phyloP scores from a whole-genome alignment of 306 rosid species.

The Acacia confusa region DNA sequence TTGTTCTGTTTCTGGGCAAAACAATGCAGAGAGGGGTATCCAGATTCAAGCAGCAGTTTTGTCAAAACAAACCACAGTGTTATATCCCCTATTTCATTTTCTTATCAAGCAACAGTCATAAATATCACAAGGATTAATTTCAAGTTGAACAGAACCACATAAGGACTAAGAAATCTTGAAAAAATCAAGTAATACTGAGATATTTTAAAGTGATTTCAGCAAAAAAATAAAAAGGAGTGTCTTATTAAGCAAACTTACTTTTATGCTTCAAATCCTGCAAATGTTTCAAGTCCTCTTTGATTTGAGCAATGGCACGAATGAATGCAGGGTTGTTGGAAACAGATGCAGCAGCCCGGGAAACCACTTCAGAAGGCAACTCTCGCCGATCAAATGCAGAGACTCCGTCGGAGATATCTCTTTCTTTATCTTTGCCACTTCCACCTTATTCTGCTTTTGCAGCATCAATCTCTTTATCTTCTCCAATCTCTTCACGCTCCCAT shows the following conservation, averaged over 20 bases:
- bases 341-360: conserved; percentile 9
- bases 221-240: background rate
- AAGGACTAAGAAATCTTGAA: background rate
- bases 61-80: background rate
- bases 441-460: conserved; percentile 15
- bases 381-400: background rate
- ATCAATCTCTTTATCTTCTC: background rate
- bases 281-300: background rate
- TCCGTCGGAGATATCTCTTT: background rate
- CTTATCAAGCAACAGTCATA: background rate
- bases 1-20: background rate
- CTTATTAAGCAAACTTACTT: background rate
- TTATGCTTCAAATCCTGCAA: background rate
- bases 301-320: background rate
- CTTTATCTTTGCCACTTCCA: background rate
- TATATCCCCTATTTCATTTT: background rate
- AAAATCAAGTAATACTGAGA: background rate
- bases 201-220: too few relatives aligned
- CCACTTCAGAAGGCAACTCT: background rate
- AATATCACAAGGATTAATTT: background rate
- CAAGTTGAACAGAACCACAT: background rate
- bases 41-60: background rate
- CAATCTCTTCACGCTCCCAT: background rate
- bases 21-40: background rate
- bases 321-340: conserved; percentile 7